Conservation (phyloP, 2,329 filamentous ascomycete genomes). For the Colletotrichum costaricense region DNA sequence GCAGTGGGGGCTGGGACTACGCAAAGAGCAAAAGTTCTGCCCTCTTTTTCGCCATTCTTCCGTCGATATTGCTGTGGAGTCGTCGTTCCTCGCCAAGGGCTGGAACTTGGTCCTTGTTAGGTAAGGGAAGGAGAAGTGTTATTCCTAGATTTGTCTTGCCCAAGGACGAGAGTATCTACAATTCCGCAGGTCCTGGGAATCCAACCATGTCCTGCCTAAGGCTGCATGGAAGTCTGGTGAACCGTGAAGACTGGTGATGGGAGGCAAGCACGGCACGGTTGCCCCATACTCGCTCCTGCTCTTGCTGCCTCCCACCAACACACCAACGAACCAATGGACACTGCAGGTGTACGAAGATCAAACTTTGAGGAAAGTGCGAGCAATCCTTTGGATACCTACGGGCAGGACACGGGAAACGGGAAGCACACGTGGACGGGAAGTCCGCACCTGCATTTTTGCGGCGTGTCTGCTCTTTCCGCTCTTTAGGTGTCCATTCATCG, state of each 20-base stretch:
- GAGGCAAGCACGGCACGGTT: neutral
- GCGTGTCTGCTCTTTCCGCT: neutral
- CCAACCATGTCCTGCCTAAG: neutral
- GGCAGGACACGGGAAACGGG: neutral
- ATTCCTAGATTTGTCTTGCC: no score
- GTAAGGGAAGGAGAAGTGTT: no score
- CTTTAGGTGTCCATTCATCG: neutral
- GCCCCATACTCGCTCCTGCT: neutral
- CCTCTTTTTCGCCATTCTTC: neutral
- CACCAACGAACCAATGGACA: neutral
- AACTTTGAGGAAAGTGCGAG: neutral
- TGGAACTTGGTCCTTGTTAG: neutral
- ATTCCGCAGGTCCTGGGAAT: neutral
- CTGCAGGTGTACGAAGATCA: neutral
- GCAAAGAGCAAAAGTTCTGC: neutral
- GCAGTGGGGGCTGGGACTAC: neutral
- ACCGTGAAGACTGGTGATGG: neutral
- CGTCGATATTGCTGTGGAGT: neutral
- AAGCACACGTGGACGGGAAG: neutral
- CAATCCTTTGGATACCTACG: neutral
- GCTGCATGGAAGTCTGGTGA: neutral
- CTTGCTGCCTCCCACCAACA: neutral
- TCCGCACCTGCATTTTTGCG: neutral
- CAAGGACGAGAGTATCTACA: neutral
- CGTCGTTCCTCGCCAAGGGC: neutral